These are phyloP conservation scores for Byssochlamys sp. DNA, from an alignment of 2,329 filamentous ascomycete genomes.

Conservation along the genomic window DNA sequence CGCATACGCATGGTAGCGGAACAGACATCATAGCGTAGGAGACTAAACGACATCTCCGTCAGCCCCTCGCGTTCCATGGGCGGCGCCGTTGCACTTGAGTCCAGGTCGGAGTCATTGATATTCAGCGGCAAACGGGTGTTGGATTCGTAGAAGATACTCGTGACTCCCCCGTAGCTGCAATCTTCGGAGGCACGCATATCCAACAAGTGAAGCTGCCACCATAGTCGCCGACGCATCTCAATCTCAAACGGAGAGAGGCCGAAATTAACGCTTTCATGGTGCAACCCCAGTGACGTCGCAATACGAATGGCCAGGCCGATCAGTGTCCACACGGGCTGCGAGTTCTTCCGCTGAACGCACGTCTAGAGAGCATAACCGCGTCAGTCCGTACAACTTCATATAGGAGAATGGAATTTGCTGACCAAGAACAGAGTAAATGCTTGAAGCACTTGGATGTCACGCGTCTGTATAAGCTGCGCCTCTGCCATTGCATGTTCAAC, in stretches of 20 bases:
- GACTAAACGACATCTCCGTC: slow-evolving; percentile 4
- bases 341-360: slow-evolving; percentile 6
- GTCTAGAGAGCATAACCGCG: slow-evolving; percentile 1
- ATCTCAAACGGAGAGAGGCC: slow-evolving; percentile 9
- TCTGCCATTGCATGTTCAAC: slow-evolving; percentile 7
- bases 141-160: neutral
- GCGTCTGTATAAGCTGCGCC: slow-evolving; percentile 7
- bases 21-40: slow-evolving; percentile 2
- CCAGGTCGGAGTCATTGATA: slow-evolving; percentile 3
- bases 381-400: neutral
- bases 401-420: neutral
- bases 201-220: slow-evolving; percentile 10
- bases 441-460: slow-evolving; percentile 7
- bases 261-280: slow-evolving; percentile 6
- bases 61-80: neutral
- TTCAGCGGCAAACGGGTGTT: slow-evolving; percentile 1
- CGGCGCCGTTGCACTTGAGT: neutral
- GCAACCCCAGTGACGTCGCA: slow-evolving; percentile 9
- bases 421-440: slow-evolving; percentile 11
- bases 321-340: slow-evolving; percentile 8
- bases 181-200: slow-evolving; percentile 6
- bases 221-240: slow-evolving; percentile 10
- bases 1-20: neutral
- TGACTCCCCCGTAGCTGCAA: slow-evolving; percentile 1
- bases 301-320: slow-evolving; percentile 10